These are phyloP conservation scores for Phytopythium helicoides DNA, from an alignment of 352 stramenopile species.

Conservation along the genomic window DNA sequence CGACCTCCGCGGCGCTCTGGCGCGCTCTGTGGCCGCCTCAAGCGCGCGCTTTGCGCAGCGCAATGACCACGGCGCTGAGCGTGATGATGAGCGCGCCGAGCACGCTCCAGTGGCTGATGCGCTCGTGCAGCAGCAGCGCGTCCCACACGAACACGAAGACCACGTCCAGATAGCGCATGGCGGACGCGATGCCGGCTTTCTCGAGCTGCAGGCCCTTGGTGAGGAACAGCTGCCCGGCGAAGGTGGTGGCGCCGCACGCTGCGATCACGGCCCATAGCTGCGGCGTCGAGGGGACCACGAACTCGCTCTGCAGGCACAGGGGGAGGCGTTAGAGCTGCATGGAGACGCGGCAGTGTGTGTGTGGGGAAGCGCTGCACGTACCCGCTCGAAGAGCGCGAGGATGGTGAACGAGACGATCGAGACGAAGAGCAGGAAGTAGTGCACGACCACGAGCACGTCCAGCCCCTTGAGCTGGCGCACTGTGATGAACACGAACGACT, in stretches of 20 bases:
- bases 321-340: slow-evolving; percentile 8
- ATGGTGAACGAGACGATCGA: slow-evolving; percentile 41
- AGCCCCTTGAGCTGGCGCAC: slow-evolving; percentile 64
- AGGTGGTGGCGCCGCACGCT: slow-evolving; percentile 39
- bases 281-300: slow-evolving; percentile 30
- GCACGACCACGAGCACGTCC: slow-evolving; percentile 57
- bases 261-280: slow-evolving; percentile 43
- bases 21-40: no score
- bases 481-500: slow-evolving; percentile 69
- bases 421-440: slow-evolving; percentile 82
- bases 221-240: slow-evolving; percentile 56
- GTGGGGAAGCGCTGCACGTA: slow-evolving; percentile 14
- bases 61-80: slow-evolving; percentile 34
- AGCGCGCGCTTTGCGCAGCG: slow-evolving; percentile 28
- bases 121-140: slow-evolving; percentile 36
- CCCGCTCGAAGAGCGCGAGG: slow-evolving; percentile 51
- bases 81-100: slow-evolving; percentile 47
- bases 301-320: slow-evolving; percentile 7
- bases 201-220: slow-evolving; percentile 74
- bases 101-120: slow-evolving; percentile 42
- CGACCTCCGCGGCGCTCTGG: no score
- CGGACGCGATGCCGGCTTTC: slow-evolving; percentile 54
- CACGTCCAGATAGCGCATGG: slow-evolving; percentile 73
- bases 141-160: slow-evolving; percentile 73
- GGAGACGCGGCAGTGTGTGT: no score